A percentile compares a stretch with the other conserved stretches of the same genome.
phyloP scores from a whole-genome alignment of 2,329 filamentous ascomycete genomes.

The Thelonectria rubi region DNA sequence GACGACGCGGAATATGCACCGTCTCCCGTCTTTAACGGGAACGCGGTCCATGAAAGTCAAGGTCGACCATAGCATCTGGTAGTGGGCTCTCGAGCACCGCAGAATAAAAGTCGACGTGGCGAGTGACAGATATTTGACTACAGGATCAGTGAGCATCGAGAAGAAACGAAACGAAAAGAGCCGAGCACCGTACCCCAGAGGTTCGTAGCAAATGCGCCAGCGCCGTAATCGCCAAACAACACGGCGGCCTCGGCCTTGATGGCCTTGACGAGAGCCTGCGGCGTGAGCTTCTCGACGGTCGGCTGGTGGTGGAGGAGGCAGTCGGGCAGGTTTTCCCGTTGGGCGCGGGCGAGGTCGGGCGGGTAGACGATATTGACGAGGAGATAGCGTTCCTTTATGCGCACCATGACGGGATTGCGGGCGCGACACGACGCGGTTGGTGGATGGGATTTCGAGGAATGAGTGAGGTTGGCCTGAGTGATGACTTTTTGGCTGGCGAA shows the following conservation, averaged over 20 bases:
- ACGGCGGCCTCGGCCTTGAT: constrained; percentile 75
- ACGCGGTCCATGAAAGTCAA: constrained; percentile 81
- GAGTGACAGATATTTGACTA: constrained; percentile 91
- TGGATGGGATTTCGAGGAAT: not conserved
- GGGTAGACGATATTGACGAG: constrained; percentile 95
- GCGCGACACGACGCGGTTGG: not conserved
- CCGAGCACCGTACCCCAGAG: constrained; percentile 67
- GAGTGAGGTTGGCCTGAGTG: constrained; percentile 18
- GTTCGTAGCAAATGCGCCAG: constrained; percentile 75
- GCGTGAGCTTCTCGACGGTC: constrained; percentile 75
- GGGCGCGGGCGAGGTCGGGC: constrained; percentile 53
- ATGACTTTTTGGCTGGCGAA: too few species aligned
- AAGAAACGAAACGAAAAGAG: not conserved
- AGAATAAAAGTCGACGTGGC: constrained; percentile 97
- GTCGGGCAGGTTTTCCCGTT: constrained; percentile 58
- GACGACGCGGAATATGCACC: constrained; percentile 85
- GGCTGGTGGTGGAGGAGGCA: constrained; percentile 81
- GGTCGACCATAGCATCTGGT: constrained; percentile 89
- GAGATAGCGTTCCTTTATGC: constrained; percentile 94
- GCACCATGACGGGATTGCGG: constrained; percentile 72
- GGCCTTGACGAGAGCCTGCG: constrained; percentile 70
- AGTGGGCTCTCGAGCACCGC: constrained; percentile 81
- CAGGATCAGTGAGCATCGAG: constrained; percentile 11
- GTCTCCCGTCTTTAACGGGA: constrained; percentile 65
- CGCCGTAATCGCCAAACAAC: constrained; percentile 89